phyloP scores from a whole-genome alignment of 148 eudicot species.

The Camellia granthamiana region DNA sequence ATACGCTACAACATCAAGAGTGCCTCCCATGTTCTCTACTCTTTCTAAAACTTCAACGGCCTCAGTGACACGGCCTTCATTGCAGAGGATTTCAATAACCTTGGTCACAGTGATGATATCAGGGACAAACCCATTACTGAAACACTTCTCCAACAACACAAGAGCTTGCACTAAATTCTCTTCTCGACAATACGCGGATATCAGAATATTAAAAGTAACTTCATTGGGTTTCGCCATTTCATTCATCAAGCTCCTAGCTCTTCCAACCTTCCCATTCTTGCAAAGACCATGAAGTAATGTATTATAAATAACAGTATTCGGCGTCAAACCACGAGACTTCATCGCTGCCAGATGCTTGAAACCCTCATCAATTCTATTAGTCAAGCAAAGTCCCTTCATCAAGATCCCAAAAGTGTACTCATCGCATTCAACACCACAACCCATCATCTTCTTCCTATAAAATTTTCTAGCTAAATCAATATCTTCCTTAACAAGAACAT shows the following conservation, averaged over 20 bases:
- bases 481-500: slow-evolving; percentile 86
- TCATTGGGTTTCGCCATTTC: slow-evolving; percentile 67
- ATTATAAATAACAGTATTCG: slow-evolving; percentile 69
- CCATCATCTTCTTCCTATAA: slow-evolving; percentile 90
- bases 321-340: slow-evolving; percentile 50
- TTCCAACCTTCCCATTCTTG: slow-evolving; percentile 84
- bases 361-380: slow-evolving; percentile 82
- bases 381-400: slow-evolving; percentile 94
- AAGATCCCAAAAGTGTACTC: slow-evolving; percentile 81
- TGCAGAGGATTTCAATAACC: slow-evolving; percentile 59
- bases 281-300: slow-evolving; percentile 83
- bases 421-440: slow-evolving; percentile 63
- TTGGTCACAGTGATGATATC: slow-evolving; percentile 74
- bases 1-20: slow-evolving; percentile 74
- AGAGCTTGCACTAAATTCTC: slow-evolving; percentile 70
- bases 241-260: slow-evolving; percentile 92
- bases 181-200: slow-evolving; percentile 77
- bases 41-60: slow-evolving; percentile 79
- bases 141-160: slow-evolving; percentile 73
- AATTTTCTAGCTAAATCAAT: slow-evolving; percentile 86
- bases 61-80: slow-evolving; percentile 52
- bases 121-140: slow-evolving; percentile 58
- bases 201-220: slow-evolving; percentile 69
- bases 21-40: slow-evolving; percentile 58
- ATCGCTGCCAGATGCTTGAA: slow-evolving; percentile 75